These are phyloP conservation scores for Anisodus acutangulus DNA, from an alignment of 257 asterid genomes.

Conservation along the genomic window DNA sequence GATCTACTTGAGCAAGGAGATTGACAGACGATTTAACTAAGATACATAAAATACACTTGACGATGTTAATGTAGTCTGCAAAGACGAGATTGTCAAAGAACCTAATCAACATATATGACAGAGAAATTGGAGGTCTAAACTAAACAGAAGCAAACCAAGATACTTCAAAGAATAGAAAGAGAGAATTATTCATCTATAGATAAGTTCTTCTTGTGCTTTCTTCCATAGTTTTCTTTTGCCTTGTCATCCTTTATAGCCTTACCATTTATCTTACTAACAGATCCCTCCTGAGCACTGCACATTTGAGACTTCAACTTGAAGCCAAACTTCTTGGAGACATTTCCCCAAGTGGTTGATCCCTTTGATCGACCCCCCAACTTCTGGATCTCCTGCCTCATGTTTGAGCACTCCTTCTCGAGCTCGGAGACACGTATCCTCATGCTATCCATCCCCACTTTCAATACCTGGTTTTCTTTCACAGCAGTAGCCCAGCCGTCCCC, in stretches of 20 bases:
- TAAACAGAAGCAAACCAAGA: conserved; percentile 23
- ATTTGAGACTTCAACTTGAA: conserved; percentile 82
- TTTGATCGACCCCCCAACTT: conserved; percentile 81
- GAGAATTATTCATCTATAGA: conserved; percentile 43
- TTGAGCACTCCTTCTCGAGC: conserved; percentile 91
- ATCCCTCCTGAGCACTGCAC: conserved; percentile 97
- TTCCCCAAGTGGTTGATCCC: conserved; percentile 71
- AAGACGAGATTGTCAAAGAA: conserved; percentile 21
- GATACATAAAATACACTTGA: conserved; percentile 27
- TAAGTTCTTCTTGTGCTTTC: conserved; percentile 60
- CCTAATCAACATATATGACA: conserved; percentile 20
- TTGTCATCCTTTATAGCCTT: conserved; percentile 58
- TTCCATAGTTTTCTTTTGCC: conserved; percentile 47
- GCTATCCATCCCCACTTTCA: conserved; percentile 96
- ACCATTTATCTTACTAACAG: conserved; percentile 60
- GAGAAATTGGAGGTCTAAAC: conserved; percentile 10
- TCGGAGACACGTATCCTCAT: conserved; percentile 91
- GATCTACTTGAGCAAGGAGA: neutral
- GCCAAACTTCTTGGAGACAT: conserved; percentile 80
- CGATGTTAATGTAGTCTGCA: conserved; percentile 10
- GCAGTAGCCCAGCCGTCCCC: conserved; percentile 75
- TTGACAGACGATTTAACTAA: neutral
- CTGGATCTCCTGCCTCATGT: conserved; percentile 83
- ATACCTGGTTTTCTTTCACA: conserved; percentile 90
- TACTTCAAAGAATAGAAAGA: conserved; percentile 25